phyloP scores from a whole-genome alignment of 371 early-diverging fungal species.

The Thermomucor indicae-seudaticae region DNA sequence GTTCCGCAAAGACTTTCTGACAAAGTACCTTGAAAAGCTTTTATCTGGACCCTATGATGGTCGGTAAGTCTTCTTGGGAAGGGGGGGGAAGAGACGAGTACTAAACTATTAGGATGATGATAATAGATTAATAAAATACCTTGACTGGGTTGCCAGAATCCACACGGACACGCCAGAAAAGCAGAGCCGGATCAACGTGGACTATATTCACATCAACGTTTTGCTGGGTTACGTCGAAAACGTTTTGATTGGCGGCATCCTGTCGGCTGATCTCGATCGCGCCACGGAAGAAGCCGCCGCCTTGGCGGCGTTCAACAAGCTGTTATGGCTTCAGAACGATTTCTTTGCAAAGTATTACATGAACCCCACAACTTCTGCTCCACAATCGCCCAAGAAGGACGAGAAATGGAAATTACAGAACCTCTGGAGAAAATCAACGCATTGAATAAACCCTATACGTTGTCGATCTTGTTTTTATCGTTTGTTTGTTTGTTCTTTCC shows the following conservation, averaged over 20 bases:
- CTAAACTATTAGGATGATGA: too few species aligned
- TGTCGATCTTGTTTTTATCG: too few species aligned
- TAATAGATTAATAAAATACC: conserved; percentile 39
- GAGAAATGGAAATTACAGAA: too few species aligned
- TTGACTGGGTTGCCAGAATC: conserved; percentile 76
- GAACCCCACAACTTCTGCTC: conserved; percentile 7
- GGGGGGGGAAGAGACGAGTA: conserved; percentile 10
- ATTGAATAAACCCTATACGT: too few species aligned
- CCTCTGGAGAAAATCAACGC: too few species aligned
- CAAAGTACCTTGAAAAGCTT: conserved; percentile 69
- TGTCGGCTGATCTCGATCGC: conserved; percentile 55
- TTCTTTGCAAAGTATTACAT: conserved; percentile 79
- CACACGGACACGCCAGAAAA: conserved; percentile 67
- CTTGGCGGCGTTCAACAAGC: conserved; percentile 75
- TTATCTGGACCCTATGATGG: conserved; percentile 74
- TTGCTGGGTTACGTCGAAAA: conserved; percentile 72
- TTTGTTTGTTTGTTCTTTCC: too few species aligned
- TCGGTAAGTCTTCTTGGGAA: too few species aligned
- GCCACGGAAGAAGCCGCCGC: conserved; percentile 54
- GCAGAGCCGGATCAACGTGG: conserved; percentile 76
- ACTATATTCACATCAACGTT: conserved; percentile 79
- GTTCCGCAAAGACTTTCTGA: conserved; percentile 77
- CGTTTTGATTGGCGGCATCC: conserved; percentile 59
- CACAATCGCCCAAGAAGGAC: too few species aligned
- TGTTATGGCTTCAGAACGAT: conserved; percentile 89